phyloP scores from a whole-genome alignment of 345 rosid genomes.

The Excoecaria agallocha region DNA sequence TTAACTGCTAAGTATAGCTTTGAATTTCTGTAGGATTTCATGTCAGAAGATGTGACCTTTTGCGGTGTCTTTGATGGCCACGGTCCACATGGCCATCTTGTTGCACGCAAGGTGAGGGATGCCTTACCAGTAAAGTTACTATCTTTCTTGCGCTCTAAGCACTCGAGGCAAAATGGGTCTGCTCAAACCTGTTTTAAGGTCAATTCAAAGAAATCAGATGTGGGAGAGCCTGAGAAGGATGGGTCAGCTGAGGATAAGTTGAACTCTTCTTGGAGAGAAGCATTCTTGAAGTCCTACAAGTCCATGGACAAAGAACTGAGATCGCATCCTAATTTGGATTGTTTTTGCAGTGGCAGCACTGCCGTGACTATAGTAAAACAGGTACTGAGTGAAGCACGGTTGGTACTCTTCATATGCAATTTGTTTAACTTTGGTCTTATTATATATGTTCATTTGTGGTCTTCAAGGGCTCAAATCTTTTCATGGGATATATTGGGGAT shows the following conservation, averaged over 20 bases:
- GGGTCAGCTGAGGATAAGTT: conserved; percentile 45
- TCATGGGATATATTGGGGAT: conserved; percentile 96
- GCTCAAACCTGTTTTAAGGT: conserved; percentile 49
- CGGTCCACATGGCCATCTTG: conserved; percentile 98
- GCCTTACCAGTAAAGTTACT: conserved; percentile 74
- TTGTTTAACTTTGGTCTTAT: conserved; percentile 14
- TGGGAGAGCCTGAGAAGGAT: conserved; percentile 49
- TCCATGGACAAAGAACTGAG: conserved; percentile 96
- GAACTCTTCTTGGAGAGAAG: conserved; percentile 78
- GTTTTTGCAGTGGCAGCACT: conserved; percentile 99
- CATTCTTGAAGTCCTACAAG: conserved; percentile 81
- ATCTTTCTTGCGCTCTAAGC: conserved; percentile 53
- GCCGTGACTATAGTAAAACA: conserved; percentile 88
- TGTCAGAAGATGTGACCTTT: conserved; percentile 81
- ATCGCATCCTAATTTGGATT: conserved; percentile 91
- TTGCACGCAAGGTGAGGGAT: conserved; percentile 95
- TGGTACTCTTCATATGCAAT: not conserved
- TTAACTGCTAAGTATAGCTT: conserved; percentile 17
- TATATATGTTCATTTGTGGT: conserved; percentile 20
- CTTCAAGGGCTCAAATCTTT: conserved; percentile 78
- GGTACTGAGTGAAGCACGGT: conserved; percentile 37
- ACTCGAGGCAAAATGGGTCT: conserved; percentile 50
- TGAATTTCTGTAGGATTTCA: conserved; percentile 64
- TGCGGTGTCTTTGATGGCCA: conserved; percentile 99
- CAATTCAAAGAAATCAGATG: conserved; percentile 46